Base-by-base conservation (phyloP, 73 alveolate genomes). In the Effrenium voratum region DNA sequence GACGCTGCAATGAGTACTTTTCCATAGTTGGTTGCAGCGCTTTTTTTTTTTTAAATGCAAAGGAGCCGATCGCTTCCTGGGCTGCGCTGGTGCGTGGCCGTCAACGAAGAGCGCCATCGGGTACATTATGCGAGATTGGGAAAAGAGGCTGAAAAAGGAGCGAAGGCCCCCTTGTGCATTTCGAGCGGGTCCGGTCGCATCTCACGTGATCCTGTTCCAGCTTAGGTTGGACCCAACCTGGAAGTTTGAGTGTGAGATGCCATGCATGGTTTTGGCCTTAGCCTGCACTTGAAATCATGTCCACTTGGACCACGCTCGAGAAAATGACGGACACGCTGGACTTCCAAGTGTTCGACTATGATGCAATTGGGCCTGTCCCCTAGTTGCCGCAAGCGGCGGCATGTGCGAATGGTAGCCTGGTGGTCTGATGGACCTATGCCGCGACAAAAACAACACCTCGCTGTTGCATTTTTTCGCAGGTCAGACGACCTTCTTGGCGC, bases 301-400 rank as follows among this genome's bases (percentile, higher is more conserved):
- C 10, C 32, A 15, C 41, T 15, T 75, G 83, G 52, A 3, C 34
- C 12, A 43, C n/a, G 15, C 36, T 44, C 60, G 81, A 90, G 97
- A 90, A 90, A 90, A 57, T 57, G 34, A 68, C 87, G 44, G 97
- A 90, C 75, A 47, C 97, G 34, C 34, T 90, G 59, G 97, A 90
- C 87, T 90, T 90, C 97, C 97, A 68, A 90, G 97, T 90, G 50
- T 45, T 90, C 73, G 97, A 90, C 97, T 90, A 90, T 75, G 97
- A 90, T 47, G 75, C 97, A 43, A 90, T 90, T 41, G 97, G 97
- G 87, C 41, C 24, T 32, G 6, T 6, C 5, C 30, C 93, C 34
- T 13, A 45, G 40, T 19, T 66, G 19, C 10, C 19, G 43, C 32
- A 41, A 41, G 43, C 46, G 32, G 32, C 43, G 32, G 15, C 79